phyloP scores from a whole-genome alignment of 108 stramenopile species.

The Mediolabrus comicus region DNA sequence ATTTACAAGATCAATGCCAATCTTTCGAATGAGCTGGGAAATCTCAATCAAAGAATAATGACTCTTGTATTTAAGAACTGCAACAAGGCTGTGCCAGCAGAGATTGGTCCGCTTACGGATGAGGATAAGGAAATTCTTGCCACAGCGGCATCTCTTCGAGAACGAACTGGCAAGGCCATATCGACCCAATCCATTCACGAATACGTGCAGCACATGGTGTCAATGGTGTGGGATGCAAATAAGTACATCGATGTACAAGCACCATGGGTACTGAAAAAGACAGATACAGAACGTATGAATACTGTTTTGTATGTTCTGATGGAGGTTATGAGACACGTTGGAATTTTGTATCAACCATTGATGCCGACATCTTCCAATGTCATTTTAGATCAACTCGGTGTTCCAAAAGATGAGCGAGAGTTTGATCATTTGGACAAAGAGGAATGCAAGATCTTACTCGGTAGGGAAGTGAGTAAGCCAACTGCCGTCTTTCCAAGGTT shows the following conservation, averaged over 20 bases:
- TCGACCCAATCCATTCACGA: conserved; percentile 79
- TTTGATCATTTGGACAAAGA: conserved; percentile 68
- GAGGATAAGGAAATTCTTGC: conserved; percentile 74
- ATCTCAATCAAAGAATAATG: conserved; percentile 88
- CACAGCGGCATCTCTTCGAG: conserved; percentile 53
- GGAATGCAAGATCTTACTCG: conserved; percentile 51
- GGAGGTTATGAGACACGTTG: conserved; percentile 88
- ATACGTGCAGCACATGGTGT: conserved; percentile 75
- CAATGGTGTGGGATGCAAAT: conserved; percentile 88
- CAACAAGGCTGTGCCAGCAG: conserved; percentile 59
- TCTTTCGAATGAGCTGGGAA: conserved; percentile 93
- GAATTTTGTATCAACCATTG: conserved; percentile 91
- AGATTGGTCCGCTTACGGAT: conserved; percentile 46
- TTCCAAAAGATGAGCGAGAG: conserved; percentile 72
- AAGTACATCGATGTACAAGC: conserved; percentile 89
- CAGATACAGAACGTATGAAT: conserved; percentile 78
- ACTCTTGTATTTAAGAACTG: conserved; percentile 92
- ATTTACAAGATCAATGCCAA: conserved; percentile 84
- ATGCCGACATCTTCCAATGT: conserved; percentile 83
- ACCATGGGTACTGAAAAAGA: conserved; percentile 92
- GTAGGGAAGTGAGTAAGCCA: conserved; percentile 65
- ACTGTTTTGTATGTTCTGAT: conserved; percentile 88
- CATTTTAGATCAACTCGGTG: conserved; percentile 86
- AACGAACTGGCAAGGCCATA: conserved; percentile 50
- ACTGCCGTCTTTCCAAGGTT: conserved; percentile 74